phyloP scores from a whole-genome alignment of 2,329 filamentous ascomycete genomes.

The Fusarium sp. region DNA sequence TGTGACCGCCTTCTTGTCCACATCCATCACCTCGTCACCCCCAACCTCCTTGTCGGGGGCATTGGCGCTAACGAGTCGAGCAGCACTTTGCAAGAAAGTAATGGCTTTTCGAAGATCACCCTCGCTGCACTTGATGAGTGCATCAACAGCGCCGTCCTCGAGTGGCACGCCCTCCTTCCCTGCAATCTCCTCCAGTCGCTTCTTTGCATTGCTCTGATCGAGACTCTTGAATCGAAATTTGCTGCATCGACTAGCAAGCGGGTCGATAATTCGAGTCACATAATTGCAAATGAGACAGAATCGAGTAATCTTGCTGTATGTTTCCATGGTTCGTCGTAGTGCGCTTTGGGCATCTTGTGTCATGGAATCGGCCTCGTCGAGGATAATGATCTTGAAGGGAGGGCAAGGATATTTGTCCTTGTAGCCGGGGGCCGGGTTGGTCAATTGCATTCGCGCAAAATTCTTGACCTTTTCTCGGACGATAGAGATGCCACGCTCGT shows the following conservation, averaged over 20 bases:
- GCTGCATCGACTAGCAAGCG: slow-evolving; percentile 88
- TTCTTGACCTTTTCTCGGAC: slow-evolving; percentile 98
- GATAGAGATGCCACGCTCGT: slow-evolving; percentile 96
- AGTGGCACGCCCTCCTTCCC: slow-evolving; percentile 77
- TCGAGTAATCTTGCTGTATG: slow-evolving; percentile 92
- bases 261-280: slow-evolving; percentile 97
- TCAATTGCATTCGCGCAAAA: slow-evolving; percentile 94
- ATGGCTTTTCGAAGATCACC: slow-evolving; percentile 96
- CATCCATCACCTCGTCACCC: slow-evolving; percentile 70
- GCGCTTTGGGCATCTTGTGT: slow-evolving; percentile 97
- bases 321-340: slow-evolving; percentile 95
- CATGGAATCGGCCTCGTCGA: slow-evolving; percentile 99
- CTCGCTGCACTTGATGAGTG: slow-evolving; percentile 86
- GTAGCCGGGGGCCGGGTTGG: slow-evolving; percentile 77
- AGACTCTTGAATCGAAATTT: slow-evolving; percentile 99
- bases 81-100: slow-evolving; percentile 95
- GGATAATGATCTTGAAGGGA: slow-evolving; percentile 98
- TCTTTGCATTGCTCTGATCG: slow-evolving; percentile 83
- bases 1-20: slow-evolving; percentile 70
- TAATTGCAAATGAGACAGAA: slow-evolving; percentile 99
- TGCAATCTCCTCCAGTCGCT: slow-evolving; percentile 84
- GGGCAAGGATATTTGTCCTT: slow-evolving; percentile 84
- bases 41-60: slow-evolving; percentile 56
- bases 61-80: slow-evolving; percentile 79
- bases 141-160: slow-evolving; percentile 81